phyloP scores from a whole-genome alignment of 805 yeast species.

The Tetrapisispora pingtungensis region DNA sequence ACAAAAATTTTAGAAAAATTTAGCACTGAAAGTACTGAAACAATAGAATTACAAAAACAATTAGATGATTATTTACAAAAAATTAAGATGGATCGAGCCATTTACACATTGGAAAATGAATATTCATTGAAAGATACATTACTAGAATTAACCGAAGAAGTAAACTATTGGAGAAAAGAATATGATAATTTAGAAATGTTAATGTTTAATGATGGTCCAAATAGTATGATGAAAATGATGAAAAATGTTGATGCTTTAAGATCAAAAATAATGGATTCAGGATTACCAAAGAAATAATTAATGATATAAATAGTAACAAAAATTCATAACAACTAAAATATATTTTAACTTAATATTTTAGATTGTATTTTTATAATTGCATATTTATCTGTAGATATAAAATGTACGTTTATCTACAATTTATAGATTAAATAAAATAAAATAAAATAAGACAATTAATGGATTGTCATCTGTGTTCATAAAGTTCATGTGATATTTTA shows the following conservation, averaged over 20 bases:
- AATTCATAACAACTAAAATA: neutral
- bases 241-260: slow-evolving; percentile 19
- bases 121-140: slow-evolving; percentile 17
- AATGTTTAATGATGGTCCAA: slow-evolving; percentile 25
- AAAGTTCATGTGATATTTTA: too few relatives aligned
- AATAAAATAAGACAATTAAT: too few relatives aligned
- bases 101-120: slow-evolving; percentile 24
- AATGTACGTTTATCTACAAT: neutral
- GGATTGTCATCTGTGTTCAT: too few relatives aligned
- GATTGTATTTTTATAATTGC: neutral
- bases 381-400: neutral
- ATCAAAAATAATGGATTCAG: slow-evolving; percentile 3
- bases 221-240: slow-evolving; percentile 23
- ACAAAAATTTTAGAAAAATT: slow-evolving; percentile 15
- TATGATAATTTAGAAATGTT: slow-evolving; percentile 23
- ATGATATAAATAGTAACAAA: neutral
- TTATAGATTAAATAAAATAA: neutral
- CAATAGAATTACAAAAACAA: slow-evolving; percentile 7
- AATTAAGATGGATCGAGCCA: slow-evolving; percentile 25
- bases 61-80: slow-evolving; percentile 19
- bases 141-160: slow-evolving; percentile 18
- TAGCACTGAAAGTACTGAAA: slow-evolving; percentile 8
- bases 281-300: neutral
- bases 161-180: slow-evolving; percentile 24
- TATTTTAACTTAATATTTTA: too few relatives aligned